Evolutionary conservation across 169 alveolate species (phyloP).

Genomic region (Cryptosporidium xiaoi): DNA sequence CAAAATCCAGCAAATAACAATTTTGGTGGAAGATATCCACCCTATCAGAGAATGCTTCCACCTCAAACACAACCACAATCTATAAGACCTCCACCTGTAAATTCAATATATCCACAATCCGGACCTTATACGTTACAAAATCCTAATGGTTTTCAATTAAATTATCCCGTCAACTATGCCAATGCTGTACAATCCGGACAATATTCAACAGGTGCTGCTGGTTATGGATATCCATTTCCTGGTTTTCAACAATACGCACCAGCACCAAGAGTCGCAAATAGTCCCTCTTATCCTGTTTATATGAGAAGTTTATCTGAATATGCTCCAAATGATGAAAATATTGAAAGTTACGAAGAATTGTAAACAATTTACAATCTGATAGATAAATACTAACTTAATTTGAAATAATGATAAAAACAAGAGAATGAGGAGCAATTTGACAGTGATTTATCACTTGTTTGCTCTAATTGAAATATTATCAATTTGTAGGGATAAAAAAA

Average conservation of each 20-base stretch:
- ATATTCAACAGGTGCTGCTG: slow-evolving; percentile 58
- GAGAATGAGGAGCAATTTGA: too few species aligned
- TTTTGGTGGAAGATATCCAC: slow-evolving; percentile 39
- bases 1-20: slow-evolving; percentile 3
- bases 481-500: too few species aligned
- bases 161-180: slow-evolving; percentile 1
- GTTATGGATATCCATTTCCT: slow-evolving; percentile 71
- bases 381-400: too few species aligned
- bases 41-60: slow-evolving; percentile 61
- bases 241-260: slow-evolving; percentile 74
- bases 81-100: slow-evolving; percentile 59
- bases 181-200: background rate
- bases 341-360: too few species aligned
- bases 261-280: slow-evolving; percentile 53
- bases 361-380: too few species aligned
- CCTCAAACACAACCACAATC: slow-evolving; percentile 64
- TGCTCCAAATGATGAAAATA: background rate
- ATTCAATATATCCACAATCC: slow-evolving; percentile 42
- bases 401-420: too few species aligned
- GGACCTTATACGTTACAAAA: slow-evolving; percentile 18
- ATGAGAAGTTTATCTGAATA: slow-evolving; percentile 60
- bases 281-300: slow-evolving; percentile 64
- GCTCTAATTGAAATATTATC: too few species aligned
- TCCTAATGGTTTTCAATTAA: background rate
- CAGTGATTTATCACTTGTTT: too few species aligned